Base-by-base conservation (phyloP, 2,329 filamentous ascomycete genomes). In the Fusarium begoniae region DNA sequence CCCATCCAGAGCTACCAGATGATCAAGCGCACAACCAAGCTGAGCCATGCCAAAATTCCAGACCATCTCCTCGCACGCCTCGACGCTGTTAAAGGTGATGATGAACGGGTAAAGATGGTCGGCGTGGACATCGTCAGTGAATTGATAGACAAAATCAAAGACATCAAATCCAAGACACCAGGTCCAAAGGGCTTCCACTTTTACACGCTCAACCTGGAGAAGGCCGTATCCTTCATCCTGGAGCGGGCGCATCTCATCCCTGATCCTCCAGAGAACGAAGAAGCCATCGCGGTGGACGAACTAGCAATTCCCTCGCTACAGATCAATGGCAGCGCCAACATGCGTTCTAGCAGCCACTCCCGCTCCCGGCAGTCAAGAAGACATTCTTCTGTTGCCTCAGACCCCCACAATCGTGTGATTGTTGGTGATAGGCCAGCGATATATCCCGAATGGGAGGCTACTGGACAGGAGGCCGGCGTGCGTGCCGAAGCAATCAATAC, bases 1-100 rank as follows among this genome's bases (percentile, higher is more conserved):
- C 96, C 96, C 18, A 95, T 99, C 59, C 96, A 99, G 84, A 97
- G 94, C 83, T 98, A 97, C 83, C 94, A 97, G 81, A 98, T 98
- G 86, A 90, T 99, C 78, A 94, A 94, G 79, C 88, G 96, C 72
- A 98, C 96, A 38, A 96, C 95, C 30, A 99, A 98, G 84, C 88
- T 99, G 48, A 98, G 95, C 81, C 95, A 98, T 81, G 96, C 95
- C 54, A 91, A 89, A 71, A 87, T 98, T 50, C 96, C 96, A 0
- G 85, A 89, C 2, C 83, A 88, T 20, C 88, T 98, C 37, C 86
- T 96, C 79, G 85, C 87, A 18, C 90, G 93, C 30, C 85, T 96
- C 47, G 91, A 94, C 72, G 87, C 87, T 1, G 93, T 95, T 50
- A 94, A 91, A 82, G 90, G 90, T 44, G 93, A 96, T 73, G 94